Conservation (phyloP, 2,329 filamentous ascomycete species). For the Xylariaceae sp. region DNA sequence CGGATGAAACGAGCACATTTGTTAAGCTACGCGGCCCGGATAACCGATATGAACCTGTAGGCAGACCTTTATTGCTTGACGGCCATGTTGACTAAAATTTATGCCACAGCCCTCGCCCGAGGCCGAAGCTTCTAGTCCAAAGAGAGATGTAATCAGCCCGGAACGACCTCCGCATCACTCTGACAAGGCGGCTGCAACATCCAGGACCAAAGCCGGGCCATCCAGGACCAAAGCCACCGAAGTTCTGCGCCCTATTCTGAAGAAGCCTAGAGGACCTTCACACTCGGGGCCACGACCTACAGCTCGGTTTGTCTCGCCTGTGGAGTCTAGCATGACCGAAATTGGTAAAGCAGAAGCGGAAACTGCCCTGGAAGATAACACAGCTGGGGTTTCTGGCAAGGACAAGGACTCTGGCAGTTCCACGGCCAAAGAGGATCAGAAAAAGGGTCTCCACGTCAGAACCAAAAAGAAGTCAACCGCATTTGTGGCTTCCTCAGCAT, state of each 20-base stretch:
- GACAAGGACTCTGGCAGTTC: constrained; percentile 19
- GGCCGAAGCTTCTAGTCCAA: constrained; percentile 15
- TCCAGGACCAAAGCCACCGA: constrained; percentile 47
- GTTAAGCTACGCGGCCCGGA: constrained; percentile 52
- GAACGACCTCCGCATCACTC: constrained; percentile 6
- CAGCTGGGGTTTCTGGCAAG: neutral
- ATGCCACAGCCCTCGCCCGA: constrained; percentile 22
- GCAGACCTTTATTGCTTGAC: constrained; percentile 14
- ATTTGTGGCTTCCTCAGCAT: constrained; percentile 41
- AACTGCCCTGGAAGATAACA: constrained; percentile 18
- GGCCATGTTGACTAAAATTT: neutral
- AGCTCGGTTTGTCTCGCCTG: constrained; percentile 56
- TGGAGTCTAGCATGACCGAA: constrained; percentile 43
- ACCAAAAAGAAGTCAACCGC: constrained; percentile 35
- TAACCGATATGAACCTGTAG: constrained; percentile 52
- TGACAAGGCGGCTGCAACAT: constrained; percentile 18
- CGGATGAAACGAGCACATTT: constrained; percentile 49
- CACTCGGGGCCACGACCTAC: constrained; percentile 53
- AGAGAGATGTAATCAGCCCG: neutral
- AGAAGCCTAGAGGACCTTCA: constrained; percentile 54
- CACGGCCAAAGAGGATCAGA: constrained; percentile 24
- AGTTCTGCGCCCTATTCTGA: constrained; percentile 55
- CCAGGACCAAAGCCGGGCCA: constrained; percentile 25
- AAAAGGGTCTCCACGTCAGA: constrained; percentile 16
- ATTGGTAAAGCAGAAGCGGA: constrained; percentile 39